A percentile compares a stretch with the other conserved stretches of the same genome.
These are phyloP conservation scores for Diophrys sp. DNA, from an alignment of 73 alveolate genomes.

Conservation along the genomic window DNA sequence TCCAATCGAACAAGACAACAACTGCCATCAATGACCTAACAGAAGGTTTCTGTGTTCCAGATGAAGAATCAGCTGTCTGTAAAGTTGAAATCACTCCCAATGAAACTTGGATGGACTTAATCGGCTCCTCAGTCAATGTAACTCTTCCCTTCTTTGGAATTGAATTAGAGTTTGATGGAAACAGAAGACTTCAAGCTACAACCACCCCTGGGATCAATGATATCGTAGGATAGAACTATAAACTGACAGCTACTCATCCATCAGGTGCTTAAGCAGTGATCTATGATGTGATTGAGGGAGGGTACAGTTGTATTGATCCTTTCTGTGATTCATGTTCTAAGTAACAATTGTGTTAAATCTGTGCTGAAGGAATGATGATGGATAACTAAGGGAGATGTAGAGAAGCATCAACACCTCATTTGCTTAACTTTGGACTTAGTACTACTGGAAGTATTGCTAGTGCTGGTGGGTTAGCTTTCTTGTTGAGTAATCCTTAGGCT, in stretches of 20 bases:
- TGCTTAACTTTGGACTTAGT: not conserved
- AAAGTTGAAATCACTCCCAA: not conserved
- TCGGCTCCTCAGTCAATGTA: not conserved
- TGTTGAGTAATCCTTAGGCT: not conserved
- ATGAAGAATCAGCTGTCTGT: not conserved
- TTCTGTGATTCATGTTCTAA: not conserved
- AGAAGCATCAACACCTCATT: not conserved
- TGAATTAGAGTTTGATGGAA: too few species aligned
- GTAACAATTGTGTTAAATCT: not conserved
- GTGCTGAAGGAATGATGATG: not conserved
- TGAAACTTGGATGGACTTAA: not conserved
- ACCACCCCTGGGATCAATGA: too few species aligned
- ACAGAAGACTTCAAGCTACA: too few species aligned
- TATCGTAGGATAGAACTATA: not conserved
- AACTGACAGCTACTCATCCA: not conserved
- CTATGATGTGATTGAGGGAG: not conserved
- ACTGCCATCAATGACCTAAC: not conserved
- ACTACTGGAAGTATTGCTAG: not conserved
- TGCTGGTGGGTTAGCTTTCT: not conserved
- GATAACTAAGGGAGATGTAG: not conserved
- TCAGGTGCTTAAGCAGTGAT: not conserved
- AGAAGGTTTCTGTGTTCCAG: not conserved
- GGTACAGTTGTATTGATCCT: not conserved
- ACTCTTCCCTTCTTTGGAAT: not conserved
- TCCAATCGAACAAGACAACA: not conserved